Percentiles rank a stretch among this genome's conserved stretches.
Conservation (phyloP, 805 yeast species). For the Lipomyces chichibuensis region DNA sequence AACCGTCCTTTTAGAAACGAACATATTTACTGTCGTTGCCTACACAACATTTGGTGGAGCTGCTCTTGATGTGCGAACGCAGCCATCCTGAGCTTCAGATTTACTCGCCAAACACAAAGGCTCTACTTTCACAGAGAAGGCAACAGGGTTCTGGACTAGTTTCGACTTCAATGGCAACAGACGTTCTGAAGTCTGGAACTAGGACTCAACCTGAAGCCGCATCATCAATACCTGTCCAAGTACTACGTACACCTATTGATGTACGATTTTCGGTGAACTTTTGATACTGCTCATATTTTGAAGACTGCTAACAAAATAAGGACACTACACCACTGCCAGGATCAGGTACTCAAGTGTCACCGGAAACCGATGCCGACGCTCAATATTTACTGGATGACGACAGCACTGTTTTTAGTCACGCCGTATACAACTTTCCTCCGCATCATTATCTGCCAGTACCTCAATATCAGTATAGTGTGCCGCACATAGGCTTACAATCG, state of each 20-base stretch:
- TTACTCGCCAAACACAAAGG: conserved; percentile 46
- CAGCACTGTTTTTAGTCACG: conserved; percentile 46
- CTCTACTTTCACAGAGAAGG: conserved; percentile 31
- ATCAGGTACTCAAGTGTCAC: conserved; percentile 41
- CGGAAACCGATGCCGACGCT: conserved; percentile 42
- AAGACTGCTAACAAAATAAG: conserved; percentile 31
- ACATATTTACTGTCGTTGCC: conserved; percentile 47
- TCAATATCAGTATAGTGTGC: background rate
- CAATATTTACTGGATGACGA: conserved; percentile 43
- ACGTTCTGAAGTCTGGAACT: background rate
- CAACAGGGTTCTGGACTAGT: background rate
- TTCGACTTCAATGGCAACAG: background rate
- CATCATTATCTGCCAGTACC: background rate
- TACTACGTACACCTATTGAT: conserved; percentile 29
- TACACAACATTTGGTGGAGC: conserved; percentile 47
- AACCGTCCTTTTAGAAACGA: conserved; percentile 37
- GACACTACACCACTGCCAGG: conserved; percentile 36
- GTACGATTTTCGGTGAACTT: conserved; percentile 38
- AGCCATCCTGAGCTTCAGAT: conserved; percentile 46
- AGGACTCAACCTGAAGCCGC: background rate
- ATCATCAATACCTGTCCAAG: background rate
- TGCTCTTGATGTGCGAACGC: conserved; percentile 47
- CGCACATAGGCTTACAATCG: background rate
- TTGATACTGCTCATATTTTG: conserved; percentile 45
- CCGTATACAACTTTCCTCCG: conserved; percentile 35